Percentiles rank a stretch among this genome's conserved stretches.
phyloP scores from a whole-genome alignment of 2,329 filamentous ascomycete species.

The Stromatinia cepivora region DNA sequence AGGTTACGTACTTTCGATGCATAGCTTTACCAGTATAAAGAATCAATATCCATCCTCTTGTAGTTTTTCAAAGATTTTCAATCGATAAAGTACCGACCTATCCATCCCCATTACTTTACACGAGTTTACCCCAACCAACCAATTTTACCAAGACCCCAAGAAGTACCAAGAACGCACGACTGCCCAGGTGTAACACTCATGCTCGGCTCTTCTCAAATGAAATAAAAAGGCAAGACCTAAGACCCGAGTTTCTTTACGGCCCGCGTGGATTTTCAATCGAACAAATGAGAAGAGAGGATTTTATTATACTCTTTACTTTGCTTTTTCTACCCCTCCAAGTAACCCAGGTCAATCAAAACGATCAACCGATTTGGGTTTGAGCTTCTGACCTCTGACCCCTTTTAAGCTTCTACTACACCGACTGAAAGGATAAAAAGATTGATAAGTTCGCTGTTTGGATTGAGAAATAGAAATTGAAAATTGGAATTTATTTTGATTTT shows the following conservation, averaged over 20 bases:
- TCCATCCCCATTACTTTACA: not conserved
- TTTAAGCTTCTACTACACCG: not conserved
- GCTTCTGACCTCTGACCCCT: constrained; percentile 6
- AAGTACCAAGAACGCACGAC: constrained; percentile 11
- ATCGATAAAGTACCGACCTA: not conserved
- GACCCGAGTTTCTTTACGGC: not conserved
- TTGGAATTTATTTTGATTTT: not conserved
- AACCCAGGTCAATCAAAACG: not conserved
- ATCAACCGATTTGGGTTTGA: not conserved
- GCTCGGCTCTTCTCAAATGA: not conserved
- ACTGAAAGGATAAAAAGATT: not conserved
- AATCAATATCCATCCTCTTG: not conserved
- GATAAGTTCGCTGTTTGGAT: not conserved
- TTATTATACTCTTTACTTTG: too few species aligned
- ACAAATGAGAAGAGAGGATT: not conserved
- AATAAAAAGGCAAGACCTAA: constrained; percentile 10
- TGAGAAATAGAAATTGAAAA: not conserved
- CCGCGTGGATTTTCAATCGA: not conserved
- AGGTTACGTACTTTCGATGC: not conserved
- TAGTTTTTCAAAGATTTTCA: not conserved
- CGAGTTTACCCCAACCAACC: not conserved
- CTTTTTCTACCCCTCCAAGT: constrained; percentile 4
- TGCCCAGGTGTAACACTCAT: constrained; percentile 13
- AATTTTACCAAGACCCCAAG: not conserved
- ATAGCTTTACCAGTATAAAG: not conserved